These are phyloP conservation scores for Oryza brachyantha DNA, from an alignment of 176 grass and related monocot species.

Conservation along the genomic window DNA sequence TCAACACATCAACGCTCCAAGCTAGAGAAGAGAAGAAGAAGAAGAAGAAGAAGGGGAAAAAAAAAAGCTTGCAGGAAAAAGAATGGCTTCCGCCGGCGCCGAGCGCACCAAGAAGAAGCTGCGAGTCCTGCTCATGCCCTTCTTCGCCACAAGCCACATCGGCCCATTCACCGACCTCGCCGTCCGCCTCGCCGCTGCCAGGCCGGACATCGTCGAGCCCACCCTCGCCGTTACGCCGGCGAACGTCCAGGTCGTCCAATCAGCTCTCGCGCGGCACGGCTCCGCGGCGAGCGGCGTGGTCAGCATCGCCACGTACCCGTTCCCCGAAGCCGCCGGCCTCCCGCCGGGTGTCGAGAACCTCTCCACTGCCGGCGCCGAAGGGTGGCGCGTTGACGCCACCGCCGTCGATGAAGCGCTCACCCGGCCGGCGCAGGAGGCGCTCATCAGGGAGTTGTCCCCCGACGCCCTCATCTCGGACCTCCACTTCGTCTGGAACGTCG, in stretches of 20 bases:
- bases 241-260: not conserved
- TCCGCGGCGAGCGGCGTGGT: not conserved
- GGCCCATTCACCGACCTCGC: constrained; percentile 23
- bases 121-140: constrained; percentile 18
- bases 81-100: not conserved
- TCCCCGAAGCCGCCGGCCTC: not conserved
- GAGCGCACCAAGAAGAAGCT: constrained; percentile 10
- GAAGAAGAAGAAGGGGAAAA: too few species aligned
- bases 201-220: constrained; percentile 21
- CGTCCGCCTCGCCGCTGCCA: constrained; percentile 4
- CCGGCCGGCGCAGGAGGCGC: not conserved
- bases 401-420: not conserved
- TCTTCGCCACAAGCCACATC: constrained; percentile 39
- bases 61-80: not conserved
- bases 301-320: constrained; percentile 7
- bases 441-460: not conserved
- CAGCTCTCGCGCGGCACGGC: not conserved
- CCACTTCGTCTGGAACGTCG: not conserved
- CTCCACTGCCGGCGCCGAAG: not conserved
- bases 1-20: too few species aligned
- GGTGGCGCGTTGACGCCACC: not conserved
- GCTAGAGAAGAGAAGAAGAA: too few species aligned
- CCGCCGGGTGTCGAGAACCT: not conserved
- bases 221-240: constrained; percentile 29
- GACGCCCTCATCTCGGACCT: constrained; percentile 23